These are phyloP conservation scores for Lippia alba DNA, from an alignment of 305 asterid genomes.

Conservation along the genomic window DNA sequence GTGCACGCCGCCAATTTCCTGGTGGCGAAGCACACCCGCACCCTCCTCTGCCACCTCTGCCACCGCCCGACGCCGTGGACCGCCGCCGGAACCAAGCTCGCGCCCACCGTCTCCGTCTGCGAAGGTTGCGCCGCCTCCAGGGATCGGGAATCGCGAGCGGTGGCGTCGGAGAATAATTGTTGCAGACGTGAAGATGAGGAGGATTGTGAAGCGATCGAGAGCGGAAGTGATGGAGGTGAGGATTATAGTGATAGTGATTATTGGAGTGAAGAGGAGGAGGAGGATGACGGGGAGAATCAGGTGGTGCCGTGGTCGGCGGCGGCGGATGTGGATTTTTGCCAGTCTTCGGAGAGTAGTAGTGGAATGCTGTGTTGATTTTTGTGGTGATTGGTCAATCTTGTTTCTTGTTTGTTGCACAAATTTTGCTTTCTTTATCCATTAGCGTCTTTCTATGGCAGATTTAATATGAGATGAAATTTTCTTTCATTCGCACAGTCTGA, in stretches of 20 bases:
- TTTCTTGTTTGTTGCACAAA: too few species aligned
- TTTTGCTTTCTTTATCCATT: too few species aligned
- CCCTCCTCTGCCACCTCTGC: slow-evolving; percentile 72
- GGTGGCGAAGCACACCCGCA: slow-evolving; percentile 71
- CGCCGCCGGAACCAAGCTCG: slow-evolving; percentile 68
- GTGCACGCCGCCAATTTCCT: slow-evolving; percentile 80
- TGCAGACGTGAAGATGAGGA: slow-evolving; percentile 16
- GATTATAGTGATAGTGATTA: slow-evolving; percentile 32
- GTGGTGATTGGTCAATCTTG: too few species aligned
- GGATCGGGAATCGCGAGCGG: neutral
- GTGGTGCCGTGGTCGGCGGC: slow-evolving; percentile 68
- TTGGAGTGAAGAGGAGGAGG: slow-evolving; percentile 44
- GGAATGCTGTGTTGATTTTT: too few species aligned
- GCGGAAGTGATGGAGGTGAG: slow-evolving; percentile 39
- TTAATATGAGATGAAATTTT: too few species aligned
- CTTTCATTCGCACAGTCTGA: too few species aligned
- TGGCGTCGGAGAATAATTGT: slow-evolving; percentile 18
- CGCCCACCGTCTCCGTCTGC: slow-evolving; percentile 63
- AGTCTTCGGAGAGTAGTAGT: too few species aligned
- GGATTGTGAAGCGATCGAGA: slow-evolving; percentile 36
- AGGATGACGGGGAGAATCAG: slow-evolving; percentile 67
- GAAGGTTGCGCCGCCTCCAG: slow-evolving; percentile 35
- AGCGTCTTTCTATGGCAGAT: too few species aligned
- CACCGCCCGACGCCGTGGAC: slow-evolving; percentile 66
- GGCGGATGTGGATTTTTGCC: neutral